Base-by-base conservation (phyloP, 2,329 filamentous ascomycete genomes). In the Paecilomyces fulvus region DNA sequence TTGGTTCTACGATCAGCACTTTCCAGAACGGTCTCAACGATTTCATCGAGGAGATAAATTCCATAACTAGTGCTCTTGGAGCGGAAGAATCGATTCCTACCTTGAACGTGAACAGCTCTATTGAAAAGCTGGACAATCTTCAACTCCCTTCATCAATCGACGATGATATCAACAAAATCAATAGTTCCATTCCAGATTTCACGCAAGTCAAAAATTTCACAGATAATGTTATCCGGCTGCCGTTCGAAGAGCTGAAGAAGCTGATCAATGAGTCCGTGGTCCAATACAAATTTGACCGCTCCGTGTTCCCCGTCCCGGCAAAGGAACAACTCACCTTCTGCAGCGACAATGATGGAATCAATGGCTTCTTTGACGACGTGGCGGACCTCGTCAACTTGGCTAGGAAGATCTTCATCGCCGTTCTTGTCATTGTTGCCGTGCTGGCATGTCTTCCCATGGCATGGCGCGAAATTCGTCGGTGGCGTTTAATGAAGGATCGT, bases 281-380 rank as follows among this genome's bases (percentile, higher is more conserved):
- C 52, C 81, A 77, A 59, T 97, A 91, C 78, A 80, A 79, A 30
- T 95, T 97, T 69, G 84, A 96, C 68, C 80, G 85, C 14, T 82
- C 83, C 11, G 73, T 87, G 9, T 92, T 99, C 64, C 90, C 92
- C 0, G 81, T 96, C 2, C 91, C 94, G 1, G 77, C 86, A 64
- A 96, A 95, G 76, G 82, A 95, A 71, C 77, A 84, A 37, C 79
- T 99, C 54, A 86, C 82, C 0, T 97, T 99, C 76, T 99, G 94
- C 77, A 90, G 90, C 48, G 84, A 90, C 68, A 90, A 94, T 73
- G 82, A 89, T 61, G 84, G 83, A 30, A 88, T 99, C 72, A 84
- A 86, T 67, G 79, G 85, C 61, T 97, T 97, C 77, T 99, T 99
- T 72, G 77, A 86, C 56, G 79, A 79, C 11, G 78, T 97, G 1